Conservation (phyloP, 1,139 yeast species). For the Candida neerlandica region DNA sequence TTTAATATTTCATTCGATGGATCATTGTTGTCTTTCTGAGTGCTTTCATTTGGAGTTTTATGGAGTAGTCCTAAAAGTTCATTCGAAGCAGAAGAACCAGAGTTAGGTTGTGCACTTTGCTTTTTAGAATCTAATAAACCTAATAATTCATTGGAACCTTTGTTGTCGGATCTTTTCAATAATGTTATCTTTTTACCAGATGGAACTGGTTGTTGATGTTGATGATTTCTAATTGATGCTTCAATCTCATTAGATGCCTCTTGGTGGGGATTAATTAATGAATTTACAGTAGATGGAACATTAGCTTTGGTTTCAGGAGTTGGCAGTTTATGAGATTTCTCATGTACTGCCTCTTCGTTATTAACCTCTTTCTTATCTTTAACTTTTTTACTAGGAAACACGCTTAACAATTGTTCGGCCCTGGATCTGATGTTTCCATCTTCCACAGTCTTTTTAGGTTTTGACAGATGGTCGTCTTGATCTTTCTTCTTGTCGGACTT, state of each 20-base stretch:
- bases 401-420: constrained; percentile 42
- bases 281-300: background rate
- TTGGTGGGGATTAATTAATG: constrained; percentile 5
- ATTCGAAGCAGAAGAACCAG: constrained; percentile 7
- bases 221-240: constrained; percentile 20
- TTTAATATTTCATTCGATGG: constrained; percentile 9
- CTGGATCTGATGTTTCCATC: constrained; percentile 34
- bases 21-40: background rate
- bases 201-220: constrained; percentile 15
- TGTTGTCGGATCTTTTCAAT: constrained; percentile 29
- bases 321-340: background rate
- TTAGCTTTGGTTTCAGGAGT: background rate
- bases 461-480: constrained; percentile 8
- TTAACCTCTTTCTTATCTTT: constrained; percentile 1
- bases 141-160: constrained; percentile 16
- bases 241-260: constrained; percentile 29
- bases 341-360: constrained; percentile 1
- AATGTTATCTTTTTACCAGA: constrained; percentile 34
- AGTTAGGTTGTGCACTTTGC: constrained; percentile 1
- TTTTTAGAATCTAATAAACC: constrained; percentile 15
- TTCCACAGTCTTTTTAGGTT: constrained; percentile 19
- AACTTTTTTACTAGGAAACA: constrained; percentile 29
- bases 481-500: constrained; percentile 24
- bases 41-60: background rate
- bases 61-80: constrained; percentile 12